These are phyloP conservation scores for Botrytis deweyae DNA, from an alignment of 2,329 filamentous ascomycete genomes.

Conservation along the genomic window DNA sequence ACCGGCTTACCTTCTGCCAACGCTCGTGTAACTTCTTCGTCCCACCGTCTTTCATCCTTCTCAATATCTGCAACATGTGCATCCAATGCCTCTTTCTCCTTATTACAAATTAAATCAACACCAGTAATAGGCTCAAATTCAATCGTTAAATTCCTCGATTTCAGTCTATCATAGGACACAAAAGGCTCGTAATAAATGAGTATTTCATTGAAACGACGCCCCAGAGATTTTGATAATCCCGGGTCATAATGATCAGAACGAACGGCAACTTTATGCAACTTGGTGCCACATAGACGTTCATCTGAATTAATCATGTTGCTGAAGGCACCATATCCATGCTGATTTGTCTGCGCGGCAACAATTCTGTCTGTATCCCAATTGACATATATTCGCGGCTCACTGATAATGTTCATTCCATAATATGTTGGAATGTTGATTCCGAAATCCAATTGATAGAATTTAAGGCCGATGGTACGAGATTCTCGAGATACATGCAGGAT, in stretches of 20 bases:
- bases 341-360: not conserved
- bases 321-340: not conserved
- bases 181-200: not conserved
- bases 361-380: not conserved
- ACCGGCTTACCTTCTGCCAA: not conserved
- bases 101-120: not conserved
- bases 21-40: not conserved
- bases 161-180: not conserved
- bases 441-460: not conserved
- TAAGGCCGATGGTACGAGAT: not conserved
- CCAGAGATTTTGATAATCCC: not conserved
- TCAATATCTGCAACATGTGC: not conserved
- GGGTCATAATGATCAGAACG: not conserved
- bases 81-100: not conserved
- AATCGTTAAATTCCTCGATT: not conserved
- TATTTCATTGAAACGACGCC: not conserved
- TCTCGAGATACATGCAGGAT: not conserved
- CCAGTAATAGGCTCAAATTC: not conserved
- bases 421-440: not conserved
- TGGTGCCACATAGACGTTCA: not conserved
- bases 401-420: not conserved
- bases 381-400: not conserved
- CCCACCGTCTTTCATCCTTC: not conserved
- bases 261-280: not conserved
- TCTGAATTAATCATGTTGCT: not conserved